Conservation (phyloP, 495 filamentous ascomycete species). For the Daldinia caldariorum region DNA sequence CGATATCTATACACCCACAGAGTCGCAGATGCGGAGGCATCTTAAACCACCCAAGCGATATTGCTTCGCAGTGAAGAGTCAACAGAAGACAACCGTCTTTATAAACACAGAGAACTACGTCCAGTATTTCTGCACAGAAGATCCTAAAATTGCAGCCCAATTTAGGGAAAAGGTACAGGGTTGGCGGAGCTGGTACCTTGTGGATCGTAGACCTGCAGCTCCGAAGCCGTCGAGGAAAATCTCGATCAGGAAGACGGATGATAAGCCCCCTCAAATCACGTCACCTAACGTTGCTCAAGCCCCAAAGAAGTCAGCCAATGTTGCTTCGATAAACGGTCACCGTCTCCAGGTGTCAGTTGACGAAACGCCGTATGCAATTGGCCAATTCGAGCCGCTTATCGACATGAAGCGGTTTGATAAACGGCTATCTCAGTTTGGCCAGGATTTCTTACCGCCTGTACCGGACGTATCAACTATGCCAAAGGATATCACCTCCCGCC, state of each 20-base stretch:
- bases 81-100: slow-evolving; percentile 90
- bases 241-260: slow-evolving; percentile 44
- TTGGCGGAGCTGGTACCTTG: slow-evolving; percentile 92
- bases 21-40: slow-evolving; percentile 67
- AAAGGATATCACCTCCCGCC: slow-evolving; percentile 32
- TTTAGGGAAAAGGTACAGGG: slow-evolving; percentile 77
- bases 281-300: slow-evolving; percentile 24
- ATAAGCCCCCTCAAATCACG: slow-evolving; percentile 44
- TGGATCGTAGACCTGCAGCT: slow-evolving; percentile 64
- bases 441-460: slow-evolving; percentile 44
- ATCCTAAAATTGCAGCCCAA: slow-evolving; percentile 67
- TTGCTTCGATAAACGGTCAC: slow-evolving; percentile 48
- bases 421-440: slow-evolving; percentile 51
- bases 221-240: slow-evolving; percentile 39
- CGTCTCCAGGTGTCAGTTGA: slow-evolving; percentile 49
- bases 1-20: slow-evolving; percentile 83
- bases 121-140: slow-evolving; percentile 88
- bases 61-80: slow-evolving; percentile 91
- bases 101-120: slow-evolving; percentile 83
- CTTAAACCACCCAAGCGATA: slow-evolving; percentile 79
- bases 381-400: slow-evolving; percentile 65
- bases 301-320: slow-evolving; percentile 45
- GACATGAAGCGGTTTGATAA: slow-evolving; percentile 61
- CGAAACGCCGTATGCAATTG: slow-evolving; percentile 61
- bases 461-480: slow-evolving; percentile 42